Evolutionary conservation across 83 land plant genomes (phyloP).

Genomic region (Picea mariana): DNA sequence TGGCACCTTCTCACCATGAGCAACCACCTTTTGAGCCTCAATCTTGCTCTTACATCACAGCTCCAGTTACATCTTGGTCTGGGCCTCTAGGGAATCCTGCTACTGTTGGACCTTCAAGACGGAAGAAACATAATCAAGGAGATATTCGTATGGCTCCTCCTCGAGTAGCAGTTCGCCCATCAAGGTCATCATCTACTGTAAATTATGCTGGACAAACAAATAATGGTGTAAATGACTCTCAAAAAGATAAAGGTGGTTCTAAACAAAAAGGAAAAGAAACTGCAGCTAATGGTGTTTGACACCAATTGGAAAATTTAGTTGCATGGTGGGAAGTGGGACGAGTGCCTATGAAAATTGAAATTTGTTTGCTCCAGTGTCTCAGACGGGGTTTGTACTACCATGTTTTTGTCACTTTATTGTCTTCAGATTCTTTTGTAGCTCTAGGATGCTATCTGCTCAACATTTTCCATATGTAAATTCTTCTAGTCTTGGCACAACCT

Average conservation of each 20-base stretch:
- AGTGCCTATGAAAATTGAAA: slow-evolving; percentile 6
- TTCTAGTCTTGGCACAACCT: slow-evolving; percentile 9
- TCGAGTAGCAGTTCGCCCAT: slow-evolving; percentile 20
- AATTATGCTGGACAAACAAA: no score
- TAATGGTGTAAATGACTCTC: no score
- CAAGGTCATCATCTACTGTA: neutral
- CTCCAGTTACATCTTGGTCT: slow-evolving; percentile 48
- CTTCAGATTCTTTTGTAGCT: slow-evolving; percentile 17
- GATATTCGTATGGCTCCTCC: slow-evolving; percentile 42
- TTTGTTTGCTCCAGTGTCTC: slow-evolving; percentile 1
- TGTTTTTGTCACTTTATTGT: neutral
- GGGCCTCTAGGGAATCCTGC: slow-evolving; percentile 57
- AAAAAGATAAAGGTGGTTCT: neutral
- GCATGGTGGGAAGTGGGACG: neutral
- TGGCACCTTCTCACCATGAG: slow-evolving; percentile 54
- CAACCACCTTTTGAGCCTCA: slow-evolving; percentile 50
- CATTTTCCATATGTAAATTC: slow-evolving; percentile 8
- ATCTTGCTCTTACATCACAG: slow-evolving; percentile 31
- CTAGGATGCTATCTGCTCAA: slow-evolving; percentile 3
- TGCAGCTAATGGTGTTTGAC: neutral
- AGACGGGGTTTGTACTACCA: slow-evolving; percentile 10
- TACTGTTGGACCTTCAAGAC: slow-evolving; percentile 31
- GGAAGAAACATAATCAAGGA: slow-evolving; percentile 37
- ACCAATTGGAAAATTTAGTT: neutral
- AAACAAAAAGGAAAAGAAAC: slow-evolving; percentile 10